Base-by-base conservation (phyloP, 2,329 filamentous ascomycete genomes). In the Stachybotrys elegans region DNA sequence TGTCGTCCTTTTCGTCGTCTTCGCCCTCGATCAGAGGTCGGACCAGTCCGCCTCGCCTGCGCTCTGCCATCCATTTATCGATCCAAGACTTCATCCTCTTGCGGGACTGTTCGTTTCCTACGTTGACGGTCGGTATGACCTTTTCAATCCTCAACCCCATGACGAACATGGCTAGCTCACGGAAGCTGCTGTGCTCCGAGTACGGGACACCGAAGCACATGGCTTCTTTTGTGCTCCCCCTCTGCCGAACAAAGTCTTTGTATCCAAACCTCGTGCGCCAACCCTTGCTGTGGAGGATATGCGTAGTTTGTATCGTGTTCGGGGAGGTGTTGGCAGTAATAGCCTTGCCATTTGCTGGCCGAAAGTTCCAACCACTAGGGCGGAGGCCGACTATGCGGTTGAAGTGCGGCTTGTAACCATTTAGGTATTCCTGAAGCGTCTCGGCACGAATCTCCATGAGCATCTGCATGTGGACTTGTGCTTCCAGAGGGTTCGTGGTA, bases 401-500 rank as follows among this genome's bases (percentile, higher is more conserved):
- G 62, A 97, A 98, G 53, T 88, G 83, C 6, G 86, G 84, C 50
- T 84, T 86, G 68, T 89, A 87, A 27, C 79, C 75, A 55, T 84
- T 80, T 6, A 97, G 78, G 57, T 98, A 98, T 48, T 95, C 91
- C 51, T 88, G 83, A 1, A 98, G 75, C 0, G 92, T 95, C 53
- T 96, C 91, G 25, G 90, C 83, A 21, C 90, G 84, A 52, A 98
- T 90, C 63, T 97, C 92, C 75, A 93, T 93, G 9, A 98, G 75
- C 56, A 87, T 90, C 55, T 95, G 94, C 91, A 98, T 96, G 67
- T 98, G 93, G 0, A 98, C 90, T 64, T 97, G 92, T 0, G 93
- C 93, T 55, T 88, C 87, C 19, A 78, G 70, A 0, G 93, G 90
- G 59, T 96, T 72, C 7, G 76, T 75, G 0, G 93, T 98, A 56